Base-by-base conservation (phyloP, 23 red algal genomes). In the Gracilaria gracilis region DNA sequence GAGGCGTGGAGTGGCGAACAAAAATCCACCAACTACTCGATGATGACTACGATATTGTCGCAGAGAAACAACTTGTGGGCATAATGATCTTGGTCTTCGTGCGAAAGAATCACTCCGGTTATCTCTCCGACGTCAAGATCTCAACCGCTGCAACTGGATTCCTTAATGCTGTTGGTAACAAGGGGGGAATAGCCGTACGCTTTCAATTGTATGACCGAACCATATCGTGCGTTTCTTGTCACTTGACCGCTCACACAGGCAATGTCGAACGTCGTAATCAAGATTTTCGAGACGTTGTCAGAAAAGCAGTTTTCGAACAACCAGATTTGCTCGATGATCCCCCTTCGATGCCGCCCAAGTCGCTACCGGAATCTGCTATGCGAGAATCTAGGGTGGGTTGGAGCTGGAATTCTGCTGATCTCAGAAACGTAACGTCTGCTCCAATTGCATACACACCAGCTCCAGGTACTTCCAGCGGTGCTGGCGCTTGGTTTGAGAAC, bases 51-150 rank as follows among this genome's bases (percentile, higher is more conserved):
- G 79, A 88, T 7, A 84, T 83, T 37, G 77, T 99, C 49, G 81
- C 75, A 13, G 80, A 88, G 23, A 54, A 83, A 9, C 97, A 99
- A 70, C 83, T 99, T 76, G 97, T 99, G 37, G 97, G 97, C 29
- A 99, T 99, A 71, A 35, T 95, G 73, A 64, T 99, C 72, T 55
- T 99, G 11, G 87, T 94, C 24, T 96, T 99, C 84, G 79, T 96
- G 35, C 93, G 93, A 36, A 92, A 93, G 65, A 93, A 94, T 29
- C 96, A 98, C 74, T 72, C 76, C 14, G 74, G 59, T 55, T 91
- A 57, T 33, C 83, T 95, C 42, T 85, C 87, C 35, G 75, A 98
- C 46, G 69, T 98, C 67, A 71, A 89, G 82, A 57, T 92, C 16
- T 83, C 84, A 69, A 82, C 67, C 69, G 96, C 88, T 20, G 97